A percentile compares a stretch with the other conserved stretches of the same genome.
Evolutionary conservation across 139 green algal genomes (phyloP).

Genomic region (Picochlorum sp.): DNA sequence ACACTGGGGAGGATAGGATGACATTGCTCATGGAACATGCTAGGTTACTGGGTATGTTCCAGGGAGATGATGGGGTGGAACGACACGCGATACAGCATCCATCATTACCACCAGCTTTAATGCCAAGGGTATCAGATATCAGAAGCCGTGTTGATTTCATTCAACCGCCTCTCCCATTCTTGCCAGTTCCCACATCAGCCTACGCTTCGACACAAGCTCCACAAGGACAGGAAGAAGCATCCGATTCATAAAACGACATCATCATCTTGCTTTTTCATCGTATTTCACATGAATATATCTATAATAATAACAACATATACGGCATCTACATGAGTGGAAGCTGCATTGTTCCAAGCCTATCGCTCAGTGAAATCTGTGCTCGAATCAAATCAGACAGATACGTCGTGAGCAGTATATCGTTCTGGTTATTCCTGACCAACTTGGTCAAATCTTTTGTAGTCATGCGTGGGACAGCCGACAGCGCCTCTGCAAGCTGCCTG

Average conservation of each 20-base stretch:
- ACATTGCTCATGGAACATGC: slow-evolving; percentile 18
- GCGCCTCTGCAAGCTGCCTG: slow-evolving; percentile 76
- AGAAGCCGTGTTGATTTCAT: background rate
- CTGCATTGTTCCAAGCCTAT: slow-evolving; percentile 74
- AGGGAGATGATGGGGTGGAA: background rate
- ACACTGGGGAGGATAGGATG: slow-evolving; percentile 21
- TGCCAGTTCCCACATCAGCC: too few relatives aligned
- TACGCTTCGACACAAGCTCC: too few relatives aligned
- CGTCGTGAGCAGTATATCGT: slow-evolving; percentile 74
- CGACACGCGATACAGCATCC: background rate
- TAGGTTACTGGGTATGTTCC: slow-evolving; percentile 15
- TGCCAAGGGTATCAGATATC: background rate
- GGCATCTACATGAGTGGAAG: slow-evolving; percentile 63
- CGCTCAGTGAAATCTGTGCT: slow-evolving; percentile 79
- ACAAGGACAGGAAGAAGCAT: too few relatives aligned
- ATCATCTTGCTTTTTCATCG: background rate
- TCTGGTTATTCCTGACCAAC: slow-evolving; percentile 73
- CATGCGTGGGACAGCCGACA: slow-evolving; percentile 73
- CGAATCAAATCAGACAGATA: slow-evolving; percentile 84
- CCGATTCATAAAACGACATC: background rate
- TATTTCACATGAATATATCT: background rate
- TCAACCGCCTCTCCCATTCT: too few relatives aligned
- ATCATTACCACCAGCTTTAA: background rate
- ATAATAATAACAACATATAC: background rate
- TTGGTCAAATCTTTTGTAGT: slow-evolving; percentile 63